A percentile compares a stretch with the other conserved stretches of the same genome.
phyloP scores from a whole-genome alignment of 495 filamentous ascomycete genomes.

The Penicillium nucicola region DNA sequence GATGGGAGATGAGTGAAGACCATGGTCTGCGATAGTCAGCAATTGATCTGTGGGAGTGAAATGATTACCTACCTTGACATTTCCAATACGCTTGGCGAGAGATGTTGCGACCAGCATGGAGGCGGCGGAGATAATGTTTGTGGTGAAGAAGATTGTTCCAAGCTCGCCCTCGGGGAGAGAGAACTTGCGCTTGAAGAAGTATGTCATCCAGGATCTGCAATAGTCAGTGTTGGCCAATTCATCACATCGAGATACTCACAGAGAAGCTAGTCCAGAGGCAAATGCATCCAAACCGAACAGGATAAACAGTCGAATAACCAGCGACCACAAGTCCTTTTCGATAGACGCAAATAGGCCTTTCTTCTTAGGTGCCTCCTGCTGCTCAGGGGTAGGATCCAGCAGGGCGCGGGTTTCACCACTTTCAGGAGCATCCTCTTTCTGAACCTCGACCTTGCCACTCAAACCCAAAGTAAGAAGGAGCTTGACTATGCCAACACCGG shows the following conservation, averaged over 20 bases:
- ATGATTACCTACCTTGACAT: constrained; percentile 54
- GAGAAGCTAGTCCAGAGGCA: constrained; percentile 71
- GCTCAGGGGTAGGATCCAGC: constrained; percentile 29
- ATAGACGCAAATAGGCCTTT: constrained; percentile 46
- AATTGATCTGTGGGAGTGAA: not conserved
- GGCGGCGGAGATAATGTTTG: constrained; percentile 61
- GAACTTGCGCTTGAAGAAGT: constrained; percentile 78
- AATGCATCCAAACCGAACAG: constrained; percentile 76
- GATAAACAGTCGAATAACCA: constrained; percentile 69
- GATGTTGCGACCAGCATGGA: constrained; percentile 73
- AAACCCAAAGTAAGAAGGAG: constrained; percentile 56
- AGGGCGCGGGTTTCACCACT: constrained; percentile 45
- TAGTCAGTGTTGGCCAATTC: constrained; percentile 1
- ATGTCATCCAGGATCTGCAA: constrained; percentile 62
- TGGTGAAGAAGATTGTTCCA: constrained; percentile 65
- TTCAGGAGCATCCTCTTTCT: constrained; percentile 19
- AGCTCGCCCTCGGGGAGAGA: constrained; percentile 63
- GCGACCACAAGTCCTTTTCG: constrained; percentile 51
- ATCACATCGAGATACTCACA: constrained; percentile 39
- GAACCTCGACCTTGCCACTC: constrained; percentile 59
- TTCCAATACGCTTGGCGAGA: constrained; percentile 71
- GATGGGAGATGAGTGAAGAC: constrained; percentile 82
- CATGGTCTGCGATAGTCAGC: constrained; percentile 58
- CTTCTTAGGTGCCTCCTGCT: constrained; percentile 10
- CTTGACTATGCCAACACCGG: constrained; percentile 65